Conservation (phyloP, 495 filamentous ascomycete species). For the Xylaria telfairii region DNA sequence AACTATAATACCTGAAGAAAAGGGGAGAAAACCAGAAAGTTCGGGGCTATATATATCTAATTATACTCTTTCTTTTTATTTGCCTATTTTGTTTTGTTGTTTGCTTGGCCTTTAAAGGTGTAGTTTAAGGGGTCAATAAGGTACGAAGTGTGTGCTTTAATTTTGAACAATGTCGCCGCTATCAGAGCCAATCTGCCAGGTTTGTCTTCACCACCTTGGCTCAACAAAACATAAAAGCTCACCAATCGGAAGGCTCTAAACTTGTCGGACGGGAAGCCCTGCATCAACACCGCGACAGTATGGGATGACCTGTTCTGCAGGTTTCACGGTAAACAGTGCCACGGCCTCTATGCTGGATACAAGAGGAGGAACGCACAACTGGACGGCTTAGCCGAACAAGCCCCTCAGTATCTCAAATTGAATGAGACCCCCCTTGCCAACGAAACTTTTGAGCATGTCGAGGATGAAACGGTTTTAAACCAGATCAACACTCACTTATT, state of each 20-base stretch:
- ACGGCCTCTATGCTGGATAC: conserved; percentile 58
- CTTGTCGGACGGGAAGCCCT: conserved; percentile 46
- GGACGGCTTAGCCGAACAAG: conserved; percentile 42
- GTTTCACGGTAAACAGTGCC: conserved; percentile 54
- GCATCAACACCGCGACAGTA: conserved; percentile 44
- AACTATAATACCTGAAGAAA: too few species aligned
- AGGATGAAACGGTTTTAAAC: conserved; percentile 43
- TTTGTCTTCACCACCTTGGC: conserved; percentile 13
- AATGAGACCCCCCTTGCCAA: conserved; percentile 45
- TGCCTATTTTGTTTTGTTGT: neutral
- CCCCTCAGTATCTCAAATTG: conserved; percentile 46
- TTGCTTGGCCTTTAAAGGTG: too few species aligned
- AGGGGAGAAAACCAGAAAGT: too few species aligned
- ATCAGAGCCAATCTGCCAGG: conserved; percentile 30
- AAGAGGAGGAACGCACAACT: conserved; percentile 55
- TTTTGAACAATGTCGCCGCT: neutral
- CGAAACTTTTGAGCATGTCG: conserved; percentile 48
- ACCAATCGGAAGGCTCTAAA: conserved; percentile 44
- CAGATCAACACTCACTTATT: conserved; percentile 53
- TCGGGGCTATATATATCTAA: too few species aligned
- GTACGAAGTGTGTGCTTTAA: too few species aligned
- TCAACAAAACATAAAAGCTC: neutral
- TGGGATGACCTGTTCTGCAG: conserved; percentile 55
- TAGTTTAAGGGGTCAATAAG: too few species aligned
- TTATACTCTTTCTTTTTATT: neutral